Conservation (phyloP, 306 rosid genomes). For the Neltuma alba region DNA sequence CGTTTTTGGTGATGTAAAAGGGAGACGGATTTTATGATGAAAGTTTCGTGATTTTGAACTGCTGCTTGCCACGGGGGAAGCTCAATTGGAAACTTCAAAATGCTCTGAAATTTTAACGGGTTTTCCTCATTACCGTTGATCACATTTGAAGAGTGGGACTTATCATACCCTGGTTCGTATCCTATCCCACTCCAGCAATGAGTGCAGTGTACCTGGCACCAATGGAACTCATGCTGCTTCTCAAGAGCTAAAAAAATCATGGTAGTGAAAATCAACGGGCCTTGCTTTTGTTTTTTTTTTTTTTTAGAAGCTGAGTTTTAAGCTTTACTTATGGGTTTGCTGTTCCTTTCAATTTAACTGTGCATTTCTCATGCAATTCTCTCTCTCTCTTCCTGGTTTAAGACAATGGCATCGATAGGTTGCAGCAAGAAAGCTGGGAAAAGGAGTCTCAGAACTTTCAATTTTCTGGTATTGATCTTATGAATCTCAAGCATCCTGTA, state of each 20-base stretch:
- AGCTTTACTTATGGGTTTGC: neutral
- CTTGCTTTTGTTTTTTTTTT: neutral
- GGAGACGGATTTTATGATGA: neutral
- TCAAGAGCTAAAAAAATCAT: slow-evolving; percentile 29
- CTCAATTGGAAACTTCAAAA: slow-evolving; percentile 27
- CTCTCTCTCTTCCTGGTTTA: slow-evolving; percentile 15
- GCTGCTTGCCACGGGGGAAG: slow-evolving; percentile 41
- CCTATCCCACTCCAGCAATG: slow-evolving; percentile 50
- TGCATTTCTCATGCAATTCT: slow-evolving; percentile 10
- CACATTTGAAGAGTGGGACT: slow-evolving; percentile 60
- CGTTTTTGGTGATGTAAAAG: neutral
- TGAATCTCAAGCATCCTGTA: slow-evolving; percentile 24
- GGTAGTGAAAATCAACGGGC: slow-evolving; percentile 19
- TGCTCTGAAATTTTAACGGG: slow-evolving; percentile 28
- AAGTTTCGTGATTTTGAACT: neutral
- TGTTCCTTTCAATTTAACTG: slow-evolving; percentile 16
- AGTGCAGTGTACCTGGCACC: slow-evolving; percentile 26
- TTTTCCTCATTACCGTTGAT: slow-evolving; percentile 51
- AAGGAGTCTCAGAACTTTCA: slow-evolving; percentile 23
- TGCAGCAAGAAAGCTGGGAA: slow-evolving; percentile 41
- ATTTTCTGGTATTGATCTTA: slow-evolving; percentile 17
- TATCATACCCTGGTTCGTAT: slow-evolving; percentile 51
- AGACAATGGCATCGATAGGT: slow-evolving; percentile 42
- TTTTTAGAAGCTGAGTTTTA: slow-evolving; percentile 1
- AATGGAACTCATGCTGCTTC: slow-evolving; percentile 2